These are phyloP conservation scores for Microdochium trichocladiopsis DNA, from an alignment of 2,329 filamentous ascomycete species.

Conservation along the genomic window DNA sequence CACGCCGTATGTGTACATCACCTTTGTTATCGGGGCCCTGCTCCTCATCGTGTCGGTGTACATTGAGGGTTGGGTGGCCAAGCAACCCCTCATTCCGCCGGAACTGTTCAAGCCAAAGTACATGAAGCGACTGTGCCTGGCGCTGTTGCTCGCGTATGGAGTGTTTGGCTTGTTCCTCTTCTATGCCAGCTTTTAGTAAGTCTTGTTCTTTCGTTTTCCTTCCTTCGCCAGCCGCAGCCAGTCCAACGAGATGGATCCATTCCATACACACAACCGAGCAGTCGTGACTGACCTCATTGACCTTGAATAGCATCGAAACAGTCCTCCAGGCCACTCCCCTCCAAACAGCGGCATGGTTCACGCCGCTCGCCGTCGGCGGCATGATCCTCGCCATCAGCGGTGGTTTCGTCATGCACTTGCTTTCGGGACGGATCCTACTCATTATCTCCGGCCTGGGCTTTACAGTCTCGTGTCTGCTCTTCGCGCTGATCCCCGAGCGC, in stretches of 20 bases:
- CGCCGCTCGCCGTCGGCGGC: conserved; percentile 61
- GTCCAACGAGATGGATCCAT: no score
- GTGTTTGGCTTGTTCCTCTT: conserved; percentile 62
- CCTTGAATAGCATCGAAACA: conserved; percentile 43
- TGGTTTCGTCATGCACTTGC: conserved; percentile 59
- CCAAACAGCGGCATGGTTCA: conserved; percentile 61
- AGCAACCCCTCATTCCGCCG: conserved; percentile 60
- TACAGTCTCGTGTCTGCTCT: conserved; percentile 50
- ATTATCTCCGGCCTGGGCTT: conserved; percentile 54
- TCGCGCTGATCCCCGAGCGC: conserved; percentile 54
- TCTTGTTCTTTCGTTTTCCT: conserved; percentile 1
- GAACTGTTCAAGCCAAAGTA: conserved; percentile 64
- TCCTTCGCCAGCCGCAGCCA: no score
- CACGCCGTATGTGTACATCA: conserved; percentile 65
- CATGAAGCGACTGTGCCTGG: conserved; percentile 55
- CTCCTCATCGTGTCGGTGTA: conserved; percentile 57
- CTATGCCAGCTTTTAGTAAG: conserved; percentile 48
- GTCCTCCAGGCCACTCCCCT: conserved; percentile 53
- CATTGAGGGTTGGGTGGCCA: conserved; percentile 64
- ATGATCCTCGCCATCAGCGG: conserved; percentile 55
- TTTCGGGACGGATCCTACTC: conserved; percentile 57
- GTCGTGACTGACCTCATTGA: conserved; percentile 39
- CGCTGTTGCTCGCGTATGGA: conserved; percentile 62
- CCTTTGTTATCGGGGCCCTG: conserved; percentile 55
- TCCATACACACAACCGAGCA: no score